These are phyloP conservation scores for Vanilla planifolia DNA, from an alignment of 106 monocot genomes.

Conservation along the genomic window DNA sequence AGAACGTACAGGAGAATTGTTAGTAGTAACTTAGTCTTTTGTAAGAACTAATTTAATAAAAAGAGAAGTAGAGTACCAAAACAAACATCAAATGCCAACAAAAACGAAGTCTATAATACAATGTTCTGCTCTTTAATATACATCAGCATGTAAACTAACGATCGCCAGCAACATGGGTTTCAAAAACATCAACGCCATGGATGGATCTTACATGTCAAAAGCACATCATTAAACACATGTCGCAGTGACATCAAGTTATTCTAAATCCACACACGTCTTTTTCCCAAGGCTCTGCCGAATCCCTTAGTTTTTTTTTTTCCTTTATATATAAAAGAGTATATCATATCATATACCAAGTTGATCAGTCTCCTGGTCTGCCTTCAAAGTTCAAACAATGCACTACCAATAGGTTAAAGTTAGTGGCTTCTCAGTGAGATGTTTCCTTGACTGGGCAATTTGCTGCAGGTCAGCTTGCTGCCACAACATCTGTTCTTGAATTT, in stretches of 20 bases:
- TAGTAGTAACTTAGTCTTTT: too few species aligned
- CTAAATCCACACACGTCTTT: too few species aligned
- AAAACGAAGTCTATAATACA: too few species aligned
- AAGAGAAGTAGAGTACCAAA: too few species aligned
- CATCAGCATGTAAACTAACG: too few species aligned
- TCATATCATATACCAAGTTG: too few species aligned
- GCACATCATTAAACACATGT: background rate
- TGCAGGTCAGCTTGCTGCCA: conserved; percentile 23
- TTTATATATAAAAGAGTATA: background rate
- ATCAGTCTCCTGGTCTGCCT: too few species aligned
- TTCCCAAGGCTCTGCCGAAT: too few species aligned
- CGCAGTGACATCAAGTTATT: background rate
- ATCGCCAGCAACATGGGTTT: conserved; percentile 1
- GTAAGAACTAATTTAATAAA: too few species aligned
- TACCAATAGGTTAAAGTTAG: background rate
- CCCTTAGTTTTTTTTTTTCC: background rate
- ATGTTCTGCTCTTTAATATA: too few species aligned
- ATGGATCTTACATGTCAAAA: conserved; percentile 5
- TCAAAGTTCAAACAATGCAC: background rate
- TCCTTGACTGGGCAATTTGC: background rate
- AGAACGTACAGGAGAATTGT: too few species aligned
- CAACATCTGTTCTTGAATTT: conserved; percentile 13
- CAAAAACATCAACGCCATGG: conserved; percentile 15
- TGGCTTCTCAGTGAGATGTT: background rate
- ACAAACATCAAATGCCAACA: too few species aligned